phyloP scores from a whole-genome alignment of 2,329 filamentous ascomycete genomes.

The Lachnellula subtilissima region DNA sequence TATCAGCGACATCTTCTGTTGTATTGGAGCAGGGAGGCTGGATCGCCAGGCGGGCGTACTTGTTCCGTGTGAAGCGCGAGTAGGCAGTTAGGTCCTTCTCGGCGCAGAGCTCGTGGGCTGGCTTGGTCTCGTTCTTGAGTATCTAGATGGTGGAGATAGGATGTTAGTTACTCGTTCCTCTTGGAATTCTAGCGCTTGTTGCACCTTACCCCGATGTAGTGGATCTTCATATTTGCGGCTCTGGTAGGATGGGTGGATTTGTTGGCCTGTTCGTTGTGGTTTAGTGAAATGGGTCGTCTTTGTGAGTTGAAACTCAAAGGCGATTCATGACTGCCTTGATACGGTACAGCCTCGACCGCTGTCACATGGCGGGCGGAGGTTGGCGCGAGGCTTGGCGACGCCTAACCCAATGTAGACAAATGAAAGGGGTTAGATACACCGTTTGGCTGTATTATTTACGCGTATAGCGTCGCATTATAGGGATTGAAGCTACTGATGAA shows the following conservation, averaged over 20 bases:
- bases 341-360: background rate
- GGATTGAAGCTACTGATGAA: no score
- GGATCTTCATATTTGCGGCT: constrained; percentile 68
- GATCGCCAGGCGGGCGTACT: constrained; percentile 42
- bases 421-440: background rate
- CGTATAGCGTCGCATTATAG: no score
- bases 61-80: constrained; percentile 72
- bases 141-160: constrained; percentile 49
- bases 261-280: constrained; percentile 4
- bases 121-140: constrained; percentile 72
- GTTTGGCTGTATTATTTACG: no score
- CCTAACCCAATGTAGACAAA: background rate
- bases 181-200: constrained; percentile 17
- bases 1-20: constrained; percentile 9
- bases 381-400: background rate
- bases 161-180: constrained; percentile 23
- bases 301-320: constrained; percentile 1
- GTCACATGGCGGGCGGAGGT: constrained; percentile 5
- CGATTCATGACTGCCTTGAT: constrained; percentile 2
- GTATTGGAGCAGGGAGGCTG: no score
- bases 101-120: constrained; percentile 68
- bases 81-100: constrained; percentile 76
- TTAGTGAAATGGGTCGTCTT: background rate
- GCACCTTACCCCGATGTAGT: constrained; percentile 74
- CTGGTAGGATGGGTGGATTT: background rate